Base-by-base conservation (phyloP, 306 rosid species). In the Gynostemma pentaphyllum region DNA sequence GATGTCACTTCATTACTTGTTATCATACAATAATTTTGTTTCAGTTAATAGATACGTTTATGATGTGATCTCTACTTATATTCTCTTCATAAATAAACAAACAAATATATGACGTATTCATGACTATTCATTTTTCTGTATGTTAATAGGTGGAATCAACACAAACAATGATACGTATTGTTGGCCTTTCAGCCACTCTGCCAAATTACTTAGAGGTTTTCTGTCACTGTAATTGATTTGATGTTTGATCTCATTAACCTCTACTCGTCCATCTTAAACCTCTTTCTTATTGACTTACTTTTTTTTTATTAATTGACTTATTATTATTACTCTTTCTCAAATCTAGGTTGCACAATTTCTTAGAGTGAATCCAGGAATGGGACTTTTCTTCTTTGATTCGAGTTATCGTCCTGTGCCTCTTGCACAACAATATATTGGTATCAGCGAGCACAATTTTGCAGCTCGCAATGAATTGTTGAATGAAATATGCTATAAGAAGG, bases 351-450 rank as follows among this genome's bases (percentile, higher is more conserved):
- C 92, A 55, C 96, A 91, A 69, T 91, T 91, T 81, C 84, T 91
- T 41, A 83, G 98, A 75, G 98, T 91, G 66, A 91, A 84, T 86
- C 84, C 98, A 62, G 96, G 89, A 26, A 11, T 85, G 2, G 98
- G 98, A 67, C 96, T 91, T 73, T 91, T 91, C 85, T 91, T 80
- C 78, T 91, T 91, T 70, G 98, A 91, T 78, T 77, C 98, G 70
- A 91, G 85, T 72, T 91, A 91, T 69, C 96, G 98, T 55, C 98
- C 96, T 22, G 98, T 91, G 70, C 98, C 98, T 77, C 96, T 91
- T 77, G 98, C 98, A 22, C 98, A 88, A 67, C 98, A 91, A 70
- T 91, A 91, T 76, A 77, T 91, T 65, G 98, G 98, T 60, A 91
- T 91, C 45, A 91, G 85, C 72, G 92, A 85, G 80, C 89, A 78